phyloP scores from a whole-genome alignment of 371 early-diverging fungal species.

The Batrachochytrium dendrobatidis region DNA sequence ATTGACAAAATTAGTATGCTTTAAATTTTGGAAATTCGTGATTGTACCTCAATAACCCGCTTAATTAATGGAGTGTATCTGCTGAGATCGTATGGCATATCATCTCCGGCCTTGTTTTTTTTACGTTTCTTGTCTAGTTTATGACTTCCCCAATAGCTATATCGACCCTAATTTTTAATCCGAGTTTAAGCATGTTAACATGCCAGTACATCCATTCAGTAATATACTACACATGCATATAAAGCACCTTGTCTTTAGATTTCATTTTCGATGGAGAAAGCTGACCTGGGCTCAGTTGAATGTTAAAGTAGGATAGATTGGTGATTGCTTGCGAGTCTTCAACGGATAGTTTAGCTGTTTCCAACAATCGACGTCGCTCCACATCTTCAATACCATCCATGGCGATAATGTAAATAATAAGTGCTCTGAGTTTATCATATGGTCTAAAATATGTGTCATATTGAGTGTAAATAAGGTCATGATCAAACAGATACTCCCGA shows the following conservation, averaged over 20 bases:
- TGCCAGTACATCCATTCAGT: neutral
- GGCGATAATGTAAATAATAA: slow-evolving; percentile 80
- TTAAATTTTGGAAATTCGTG: neutral
- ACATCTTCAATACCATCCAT: slow-evolving; percentile 61
- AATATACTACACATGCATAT: too few species aligned
- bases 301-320: slow-evolving; percentile 63
- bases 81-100: slow-evolving; percentile 32
- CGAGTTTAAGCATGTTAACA: neutral
- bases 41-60: slow-evolving; percentile 31
- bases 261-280: neutral
- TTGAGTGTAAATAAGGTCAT: neutral
- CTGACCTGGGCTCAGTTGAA: slow-evolving; percentile 25
- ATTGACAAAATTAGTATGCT: neutral
- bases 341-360: slow-evolving; percentile 70
- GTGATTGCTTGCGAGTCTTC: slow-evolving; percentile 72
- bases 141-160: slow-evolving; percentile 3
- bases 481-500: neutral
- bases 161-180: slow-evolving; percentile 11
- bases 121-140: slow-evolving; percentile 30
- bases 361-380: slow-evolving; percentile 63
- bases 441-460: slow-evolving; percentile 8
- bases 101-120: slow-evolving; percentile 26
- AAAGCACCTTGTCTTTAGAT: neutral
- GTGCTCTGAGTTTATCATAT: slow-evolving; percentile 76
- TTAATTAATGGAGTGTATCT: slow-evolving; percentile 40